Conservation (phyloP, 2,329 filamentous ascomycete species). For the Arthrobotrys iridis region DNA sequence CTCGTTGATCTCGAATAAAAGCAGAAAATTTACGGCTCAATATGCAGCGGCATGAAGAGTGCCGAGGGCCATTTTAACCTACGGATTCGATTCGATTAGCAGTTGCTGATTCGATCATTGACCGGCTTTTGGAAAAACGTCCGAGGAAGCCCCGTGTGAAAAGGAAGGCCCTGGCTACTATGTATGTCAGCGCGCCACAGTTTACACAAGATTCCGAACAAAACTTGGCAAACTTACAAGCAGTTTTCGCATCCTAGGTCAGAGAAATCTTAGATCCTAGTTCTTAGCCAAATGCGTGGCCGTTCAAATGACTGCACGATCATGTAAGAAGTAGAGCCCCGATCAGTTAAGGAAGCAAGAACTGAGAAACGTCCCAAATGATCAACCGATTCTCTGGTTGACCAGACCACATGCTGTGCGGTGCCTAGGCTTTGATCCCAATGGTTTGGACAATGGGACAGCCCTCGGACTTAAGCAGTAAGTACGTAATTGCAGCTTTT, state of each 20-base stretch:
- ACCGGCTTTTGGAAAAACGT: not conserved
- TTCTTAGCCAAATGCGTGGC: constrained; percentile 53
- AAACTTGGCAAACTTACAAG: constrained; percentile 55
- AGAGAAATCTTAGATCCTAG: constrained; percentile 54
- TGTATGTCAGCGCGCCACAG: constrained; percentile 47
- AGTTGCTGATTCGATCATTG: not conserved
- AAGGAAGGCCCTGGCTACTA: constrained; percentile 45
- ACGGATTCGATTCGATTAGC: not conserved
- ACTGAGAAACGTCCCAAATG: constrained; percentile 34
- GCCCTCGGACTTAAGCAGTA: constrained; percentile 51
- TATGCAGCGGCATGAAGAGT: constrained; percentile 41
- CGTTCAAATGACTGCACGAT: constrained; percentile 45
- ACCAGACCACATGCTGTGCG: constrained; percentile 16
- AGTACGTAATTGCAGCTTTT: constrained; percentile 42
- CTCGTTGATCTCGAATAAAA: constrained; percentile 33
- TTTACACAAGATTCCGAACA: constrained; percentile 48
- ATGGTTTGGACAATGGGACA: constrained; percentile 50
- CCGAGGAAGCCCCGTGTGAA: constrained; percentile 43
- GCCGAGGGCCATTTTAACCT: constrained; percentile 39
- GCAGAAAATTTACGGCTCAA: constrained; percentile 14
- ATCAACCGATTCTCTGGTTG: constrained; percentile 18
- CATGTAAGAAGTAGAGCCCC: too few relatives aligned
- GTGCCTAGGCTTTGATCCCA: constrained; percentile 47
- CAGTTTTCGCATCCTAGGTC: constrained; percentile 52
- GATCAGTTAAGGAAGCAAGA: constrained; percentile 44